These are phyloP conservation scores for Purpureocillium lavendulum DNA, from an alignment of 2,329 filamentous ascomycete genomes.

Conservation along the genomic window DNA sequence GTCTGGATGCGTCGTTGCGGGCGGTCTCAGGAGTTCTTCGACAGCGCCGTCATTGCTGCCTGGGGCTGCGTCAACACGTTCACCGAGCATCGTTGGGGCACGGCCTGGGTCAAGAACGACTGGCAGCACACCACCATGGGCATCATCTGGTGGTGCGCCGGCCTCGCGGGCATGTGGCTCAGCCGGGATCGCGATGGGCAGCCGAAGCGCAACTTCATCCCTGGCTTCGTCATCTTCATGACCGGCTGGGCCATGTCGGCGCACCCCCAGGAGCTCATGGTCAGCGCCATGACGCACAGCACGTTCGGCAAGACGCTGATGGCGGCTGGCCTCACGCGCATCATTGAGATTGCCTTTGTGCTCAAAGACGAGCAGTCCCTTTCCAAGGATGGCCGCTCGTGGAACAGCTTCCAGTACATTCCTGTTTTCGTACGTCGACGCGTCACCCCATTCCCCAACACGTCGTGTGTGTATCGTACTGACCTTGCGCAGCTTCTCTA, in stretches of 20 bases:
- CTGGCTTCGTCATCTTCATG: constrained; percentile 80
- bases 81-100: constrained; percentile 92
- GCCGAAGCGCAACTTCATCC: constrained; percentile 88
- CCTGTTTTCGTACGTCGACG: constrained; percentile 45
- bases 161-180: constrained; percentile 85
- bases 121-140: constrained; percentile 99
- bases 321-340: constrained; percentile 73
- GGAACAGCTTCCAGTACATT: constrained; percentile 52
- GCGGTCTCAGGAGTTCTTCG: constrained; percentile 93
- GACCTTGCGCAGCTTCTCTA: constrained; percentile 60
- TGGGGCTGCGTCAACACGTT: constrained; percentile 99
- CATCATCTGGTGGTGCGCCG: constrained; percentile 96
- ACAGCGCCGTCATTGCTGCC: constrained; percentile 79
- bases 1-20: constrained; percentile 74
- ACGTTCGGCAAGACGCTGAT: constrained; percentile 95
- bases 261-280: constrained; percentile 74
- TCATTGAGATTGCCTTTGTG: constrained; percentile 88
- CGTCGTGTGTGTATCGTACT: constrained; percentile 1
- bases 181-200: constrained; percentile 74
- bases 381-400: constrained; percentile 58
- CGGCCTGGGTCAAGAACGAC: constrained; percentile 83
- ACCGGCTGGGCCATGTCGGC: constrained; percentile 95
- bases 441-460: not conserved
- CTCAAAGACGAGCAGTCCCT: constrained; percentile 62
- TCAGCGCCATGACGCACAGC: constrained; percentile 80